These are phyloP conservation scores for Codiaeum variegatum DNA, from an alignment of 441 rosid genomes.

Conservation along the genomic window DNA sequence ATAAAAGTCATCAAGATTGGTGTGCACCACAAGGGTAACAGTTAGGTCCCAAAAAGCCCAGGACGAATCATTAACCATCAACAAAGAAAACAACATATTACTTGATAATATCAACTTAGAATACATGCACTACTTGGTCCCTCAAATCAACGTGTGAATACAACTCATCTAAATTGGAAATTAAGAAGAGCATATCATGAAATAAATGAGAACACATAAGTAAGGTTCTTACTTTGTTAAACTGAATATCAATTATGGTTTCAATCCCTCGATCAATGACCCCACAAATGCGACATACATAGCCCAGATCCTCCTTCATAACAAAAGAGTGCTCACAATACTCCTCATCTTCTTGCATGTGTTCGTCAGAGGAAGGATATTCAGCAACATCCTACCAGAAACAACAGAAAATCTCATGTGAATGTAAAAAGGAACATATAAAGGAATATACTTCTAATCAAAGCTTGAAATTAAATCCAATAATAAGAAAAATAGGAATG, in stretches of 20 bases:
- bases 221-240: slow-evolving; percentile 51
- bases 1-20: not conserved
- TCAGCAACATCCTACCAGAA: slow-evolving; percentile 44
- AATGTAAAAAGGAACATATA: slow-evolving; percentile 18
- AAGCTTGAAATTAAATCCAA: not conserved
- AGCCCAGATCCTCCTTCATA: slow-evolving; percentile 74
- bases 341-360: slow-evolving; percentile 38
- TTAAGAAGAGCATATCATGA: not conserved
- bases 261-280: slow-evolving; percentile 58
- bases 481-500: not conserved
- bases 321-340: slow-evolving; percentile 68
- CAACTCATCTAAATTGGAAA: not conserved
- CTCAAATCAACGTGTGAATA: not conserved
- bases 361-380: slow-evolving; percentile 39
- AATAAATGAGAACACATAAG: not conserved
- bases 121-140: not conserved
- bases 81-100: not conserved
- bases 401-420: slow-evolving; percentile 21
- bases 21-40: not conserved
- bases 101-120: not conserved
- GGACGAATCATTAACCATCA: not conserved
- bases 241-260: slow-evolving; percentile 68
- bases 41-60: not conserved
- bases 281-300: slow-evolving; percentile 82
- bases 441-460: not conserved